phyloP scores from a whole-genome alignment of 495 filamentous ascomycete genomes.

The Hyaloscypha variabilis region DNA sequence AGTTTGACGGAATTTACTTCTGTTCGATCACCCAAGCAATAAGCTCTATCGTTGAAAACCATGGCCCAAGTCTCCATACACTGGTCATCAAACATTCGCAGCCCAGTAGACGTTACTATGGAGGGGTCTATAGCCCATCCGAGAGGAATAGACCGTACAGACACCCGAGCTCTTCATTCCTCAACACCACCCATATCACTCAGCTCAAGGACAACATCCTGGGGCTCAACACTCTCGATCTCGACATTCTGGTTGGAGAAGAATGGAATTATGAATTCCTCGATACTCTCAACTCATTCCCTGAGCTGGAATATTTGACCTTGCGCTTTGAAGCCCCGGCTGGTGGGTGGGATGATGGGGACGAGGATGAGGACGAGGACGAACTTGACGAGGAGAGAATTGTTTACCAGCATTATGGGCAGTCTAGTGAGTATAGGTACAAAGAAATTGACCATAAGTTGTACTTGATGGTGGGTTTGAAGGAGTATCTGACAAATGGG shows the following conservation, averaged over 20 bases:
- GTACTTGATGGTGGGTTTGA: no score
- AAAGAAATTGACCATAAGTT: no score
- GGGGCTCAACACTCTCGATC: background rate
- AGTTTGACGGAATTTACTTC: background rate
- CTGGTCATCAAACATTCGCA: background rate
- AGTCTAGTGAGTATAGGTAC: no score
- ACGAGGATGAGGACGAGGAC: no score
- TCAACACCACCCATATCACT: background rate
- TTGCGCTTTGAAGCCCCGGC: background rate
- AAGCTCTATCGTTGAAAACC: background rate
- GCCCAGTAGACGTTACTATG: background rate
- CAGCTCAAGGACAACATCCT: background rate
- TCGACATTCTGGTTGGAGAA: background rate
- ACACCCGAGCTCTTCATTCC: background rate
- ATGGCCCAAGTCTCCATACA: background rate
- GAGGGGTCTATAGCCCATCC: background rate
- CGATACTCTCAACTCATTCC: background rate
- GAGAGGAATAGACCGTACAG: background rate
- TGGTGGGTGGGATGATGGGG: no score
- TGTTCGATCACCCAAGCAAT: background rate
- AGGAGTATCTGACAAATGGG: no score
- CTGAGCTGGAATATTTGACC: background rate
- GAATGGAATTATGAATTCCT: background rate
- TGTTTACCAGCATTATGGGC: no score
- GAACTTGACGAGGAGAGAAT: no score